Evolutionary conservation across 148 eudicot species (phyloP), one percentile per base, ranked within the genome.

Genomic region (Polygonum aviculare): DNA sequence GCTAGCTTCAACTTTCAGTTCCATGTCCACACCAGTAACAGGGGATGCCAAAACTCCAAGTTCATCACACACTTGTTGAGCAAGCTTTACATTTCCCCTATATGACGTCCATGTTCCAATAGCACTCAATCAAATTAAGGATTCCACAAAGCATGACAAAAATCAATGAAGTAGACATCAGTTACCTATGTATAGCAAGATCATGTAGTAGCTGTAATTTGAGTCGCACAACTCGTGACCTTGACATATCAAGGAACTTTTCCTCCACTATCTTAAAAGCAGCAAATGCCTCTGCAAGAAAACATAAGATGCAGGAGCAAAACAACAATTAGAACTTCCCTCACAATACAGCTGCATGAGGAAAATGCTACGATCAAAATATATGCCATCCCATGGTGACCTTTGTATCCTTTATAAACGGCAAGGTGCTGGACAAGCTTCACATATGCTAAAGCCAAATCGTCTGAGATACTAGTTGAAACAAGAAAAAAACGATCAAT

Each of bases 391-490:
- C 10, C 45, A 60, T 76, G 45, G 77, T 74, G 75, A 73, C 75
- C 88, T 81, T 79, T 85, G 78, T 96, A 93, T 74, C 99, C 99
- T 86, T 91, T 96, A 81, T 80, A 90, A 10, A 91, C 81, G 52
- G 93, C 97, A 76, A 93, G 78, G 84, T 90, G 90, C 79, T 96
- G 99, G 85, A 96, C 87, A 82, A 96, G 98, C 86, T 96, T 96
- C 80, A 86, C 86, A 80, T 94, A 91, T 48, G 98, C 91, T 76
- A 96, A 83, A 69, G 97, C 93, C 78, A 86, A 79, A 88, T 93
- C 90, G 70, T 88, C 93, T 76, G 80, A 82, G 80, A 98, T 95
- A 86, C 69, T 38, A 62, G 69, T 62, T 22, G 18, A 6, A 75
- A 50, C 21, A 72, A 39, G 51, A 7, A 48, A 38, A 48, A 19